Base-by-base conservation (phyloP, 2,329 filamentous ascomycete species). In the Raffaelea ambrosiae region DNA sequence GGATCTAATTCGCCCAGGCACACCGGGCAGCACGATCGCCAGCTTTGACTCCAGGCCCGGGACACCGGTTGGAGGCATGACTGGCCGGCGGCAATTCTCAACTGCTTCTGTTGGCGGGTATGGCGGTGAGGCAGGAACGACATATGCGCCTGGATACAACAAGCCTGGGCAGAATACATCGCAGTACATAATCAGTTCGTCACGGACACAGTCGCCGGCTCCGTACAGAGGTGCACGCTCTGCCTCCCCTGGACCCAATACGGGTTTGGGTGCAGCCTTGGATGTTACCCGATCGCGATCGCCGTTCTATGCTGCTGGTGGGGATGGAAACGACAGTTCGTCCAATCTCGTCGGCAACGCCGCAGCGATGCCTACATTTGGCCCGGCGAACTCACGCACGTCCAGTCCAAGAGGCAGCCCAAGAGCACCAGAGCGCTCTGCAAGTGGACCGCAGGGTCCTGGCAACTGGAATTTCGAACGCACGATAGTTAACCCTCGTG, bases 1-100 rank as follows among this genome's bases (percentile, higher is more conserved):
- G 21, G 83, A 86, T 52, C 66, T 82, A 2, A 64, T 75, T 16
- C 73, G 83, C 1, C 76, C 82, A 0, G 77, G 73, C 18, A 86
- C 83, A 0, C 82, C 83, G 0, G 71, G 72, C 13, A 78, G 75
- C 23, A 64, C 71, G 43, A 26, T 55, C 39, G 71, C 65, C 50
- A 66, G 63, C 3, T 69, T 68, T 16, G 57, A 61, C 29, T 78
- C 76, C 0, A 63, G 76, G 26, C 73, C 77, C 0, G 72, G 66
- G 13, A 79, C 76, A 14, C 77, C 76, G 3, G 53, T 63, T 3
- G 57, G 69, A 46, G 58, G 64, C 47, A 57, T 69, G 66, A 55
- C 51, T 3, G 56, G 56, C 0, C 54, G 54, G 3, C 52, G 56
- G 31, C 51, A 57, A 41, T 57, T 51, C 29, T 57, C 55, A 2